A percentile compares a stretch with the other conserved stretches of the same genome.
These are phyloP conservation scores for Fragilariopsis cylindrus DNA, from an alignment of 108 stramenopile species.

Conservation along the genomic window DNA sequence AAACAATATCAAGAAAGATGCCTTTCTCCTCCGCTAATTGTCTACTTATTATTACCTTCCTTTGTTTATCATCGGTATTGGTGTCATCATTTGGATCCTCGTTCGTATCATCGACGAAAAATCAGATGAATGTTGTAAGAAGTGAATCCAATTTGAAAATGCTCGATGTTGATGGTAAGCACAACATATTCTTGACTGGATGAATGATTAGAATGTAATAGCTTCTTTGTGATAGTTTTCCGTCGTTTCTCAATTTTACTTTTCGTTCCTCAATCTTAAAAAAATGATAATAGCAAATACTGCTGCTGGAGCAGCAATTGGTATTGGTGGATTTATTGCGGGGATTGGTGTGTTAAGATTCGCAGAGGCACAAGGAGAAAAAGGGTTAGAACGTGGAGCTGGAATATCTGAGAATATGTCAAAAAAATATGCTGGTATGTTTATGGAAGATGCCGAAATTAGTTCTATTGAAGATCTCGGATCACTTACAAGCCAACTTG, in stretches of 20 bases:
- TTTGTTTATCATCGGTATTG: no score
- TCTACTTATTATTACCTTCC: no score
- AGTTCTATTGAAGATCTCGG: constrained; percentile 72
- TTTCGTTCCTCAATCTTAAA: neutral
- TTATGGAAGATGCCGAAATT: constrained; percentile 89
- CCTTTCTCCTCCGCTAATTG: no score
- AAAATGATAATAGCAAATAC: neutral
- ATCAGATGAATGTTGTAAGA: constrained; percentile 5
- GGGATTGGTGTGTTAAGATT: constrained; percentile 79
- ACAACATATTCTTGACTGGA: neutral
- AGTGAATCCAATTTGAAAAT: constrained; percentile 23
- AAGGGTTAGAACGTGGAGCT: constrained; percentile 71
- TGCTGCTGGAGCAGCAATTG: constrained; percentile 47
- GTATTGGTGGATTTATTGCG: constrained; percentile 62
- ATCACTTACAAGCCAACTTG: constrained; percentile 75
- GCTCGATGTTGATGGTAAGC: constrained; percentile 21
- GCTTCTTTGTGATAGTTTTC: no score
- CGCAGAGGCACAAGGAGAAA: constrained; percentile 80
- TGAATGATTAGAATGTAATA: no score
- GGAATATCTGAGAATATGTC: constrained; percentile 80
- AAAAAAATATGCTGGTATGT: constrained; percentile 62
- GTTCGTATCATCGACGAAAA: constrained; percentile 12
- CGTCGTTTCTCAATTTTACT: neutral
- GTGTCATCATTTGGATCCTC: constrained; percentile 14
- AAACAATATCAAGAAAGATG: no score